A percentile compares a stretch with the other conserved stretches of the same genome.
Evolutionary conservation across 192 early-diverging fungal species (phyloP).

Genomic region (Umbelopsis ramanniana): DNA sequence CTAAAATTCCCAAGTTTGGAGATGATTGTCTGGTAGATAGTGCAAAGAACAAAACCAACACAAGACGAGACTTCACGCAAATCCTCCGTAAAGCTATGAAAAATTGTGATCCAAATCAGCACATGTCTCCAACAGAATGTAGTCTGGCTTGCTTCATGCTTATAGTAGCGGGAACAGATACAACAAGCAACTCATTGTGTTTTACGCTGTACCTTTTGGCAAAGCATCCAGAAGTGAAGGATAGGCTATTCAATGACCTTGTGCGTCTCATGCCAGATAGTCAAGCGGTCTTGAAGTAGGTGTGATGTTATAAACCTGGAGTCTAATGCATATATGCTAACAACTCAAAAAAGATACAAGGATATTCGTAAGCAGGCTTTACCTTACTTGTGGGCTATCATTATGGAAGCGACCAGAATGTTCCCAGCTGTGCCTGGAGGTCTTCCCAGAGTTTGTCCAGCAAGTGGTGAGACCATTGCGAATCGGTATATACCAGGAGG

Average conservation of each 20-base stretch:
- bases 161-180: constrained; percentile 31
- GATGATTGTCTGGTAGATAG: not conserved
- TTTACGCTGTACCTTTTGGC: constrained; percentile 16
- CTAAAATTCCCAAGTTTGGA: not conserved
- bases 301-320: not conserved
- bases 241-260: constrained; percentile 19
- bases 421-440: constrained; percentile 21
- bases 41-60: not conserved
- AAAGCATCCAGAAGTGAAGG: constrained; percentile 14
- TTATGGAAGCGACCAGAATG: constrained; percentile 23
- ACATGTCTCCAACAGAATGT: constrained; percentile 13
- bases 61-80: not conserved
- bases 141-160: constrained; percentile 4
- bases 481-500: not conserved
- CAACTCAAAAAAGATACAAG: constrained; percentile 5
- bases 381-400: constrained; percentile 26
- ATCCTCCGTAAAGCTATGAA: not conserved
- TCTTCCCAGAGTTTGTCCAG: constrained; percentile 1
- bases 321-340: not conserved
- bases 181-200: constrained; percentile 23
- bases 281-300: not conserved
- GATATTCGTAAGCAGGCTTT: constrained; percentile 4
- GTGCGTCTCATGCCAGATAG: not conserved
- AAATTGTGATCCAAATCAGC: not conserved
- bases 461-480: constrained; percentile 6